A percentile compares a stretch with the other conserved stretches of the same genome.
phyloP scores from a whole-genome alignment of 768 basidiomycete species.

The Thelephora ganbajun region DNA sequence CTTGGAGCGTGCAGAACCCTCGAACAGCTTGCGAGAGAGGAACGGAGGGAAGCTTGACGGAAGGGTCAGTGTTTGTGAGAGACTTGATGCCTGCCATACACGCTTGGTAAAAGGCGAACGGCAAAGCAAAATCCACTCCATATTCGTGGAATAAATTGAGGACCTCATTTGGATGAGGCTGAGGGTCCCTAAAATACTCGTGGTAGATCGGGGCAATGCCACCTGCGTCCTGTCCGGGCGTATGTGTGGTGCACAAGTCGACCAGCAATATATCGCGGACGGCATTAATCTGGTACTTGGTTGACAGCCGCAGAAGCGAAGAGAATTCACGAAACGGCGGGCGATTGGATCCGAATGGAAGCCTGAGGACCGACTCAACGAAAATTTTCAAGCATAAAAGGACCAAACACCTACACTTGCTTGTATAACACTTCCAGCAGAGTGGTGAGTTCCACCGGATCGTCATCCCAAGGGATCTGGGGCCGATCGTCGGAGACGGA shows the following conservation, averaged over 20 bases:
- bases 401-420: not conserved
- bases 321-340: not conserved
- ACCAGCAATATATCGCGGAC: not conserved
- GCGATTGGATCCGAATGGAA: not conserved
- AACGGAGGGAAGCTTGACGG: not conserved
- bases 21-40: not conserved
- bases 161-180: not conserved
- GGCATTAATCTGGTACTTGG: not conserved
- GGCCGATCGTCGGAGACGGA: not conserved
- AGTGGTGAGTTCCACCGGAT: not conserved
- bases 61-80: not conserved
- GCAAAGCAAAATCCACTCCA: not conserved
- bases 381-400: not conserved
- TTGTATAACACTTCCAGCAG: not conserved
- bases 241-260: not conserved
- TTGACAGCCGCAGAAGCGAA: not conserved
- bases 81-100: not conserved
- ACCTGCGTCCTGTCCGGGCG: not conserved
- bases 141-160: not conserved
- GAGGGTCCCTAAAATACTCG: not conserved
- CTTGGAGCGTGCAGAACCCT: not conserved
- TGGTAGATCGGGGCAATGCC: not conserved
- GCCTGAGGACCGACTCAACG: not conserved
- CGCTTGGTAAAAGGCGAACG: not conserved
- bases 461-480: not conserved